Evolutionary conservation across 257 asterid species (phyloP).

Genomic region (Solanum bukasovii): DNA sequence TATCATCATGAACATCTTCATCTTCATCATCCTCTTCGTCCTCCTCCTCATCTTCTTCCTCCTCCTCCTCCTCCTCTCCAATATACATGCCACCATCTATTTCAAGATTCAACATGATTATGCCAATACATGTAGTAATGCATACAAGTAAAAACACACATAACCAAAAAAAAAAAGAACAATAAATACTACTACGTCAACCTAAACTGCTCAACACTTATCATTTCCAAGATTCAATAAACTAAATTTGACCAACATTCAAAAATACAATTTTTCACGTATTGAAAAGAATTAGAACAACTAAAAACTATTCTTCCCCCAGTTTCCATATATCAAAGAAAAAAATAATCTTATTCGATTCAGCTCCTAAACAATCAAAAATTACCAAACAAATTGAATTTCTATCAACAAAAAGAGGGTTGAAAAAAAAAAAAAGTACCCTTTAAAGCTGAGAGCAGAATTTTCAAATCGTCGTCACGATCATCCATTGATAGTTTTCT

Average conservation of each 20-base stretch:
- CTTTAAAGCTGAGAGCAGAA: slow-evolving; percentile 1
- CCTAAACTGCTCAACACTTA: neutral
- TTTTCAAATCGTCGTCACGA: slow-evolving; percentile 1
- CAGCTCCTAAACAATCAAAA: neutral
- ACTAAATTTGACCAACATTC: neutral
- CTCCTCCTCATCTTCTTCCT: slow-evolving; percentile 17
- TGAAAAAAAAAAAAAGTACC: neutral
- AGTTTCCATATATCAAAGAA: neutral
- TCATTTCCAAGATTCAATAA: neutral
- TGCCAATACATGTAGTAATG: neutral
- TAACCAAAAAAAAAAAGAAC: neutral
- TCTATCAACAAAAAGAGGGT: neutral
- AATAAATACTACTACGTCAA: neutral
- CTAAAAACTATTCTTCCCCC: neutral
- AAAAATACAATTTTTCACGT: neutral
- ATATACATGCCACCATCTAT: slow-evolving; percentile 17
- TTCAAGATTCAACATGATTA: neutral
- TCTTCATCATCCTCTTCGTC: neutral
- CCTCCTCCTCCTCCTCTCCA: slow-evolving; percentile 43
- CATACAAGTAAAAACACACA: neutral
- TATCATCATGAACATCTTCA: slow-evolving; percentile 10
- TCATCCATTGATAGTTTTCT: neutral
- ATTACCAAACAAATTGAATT: neutral
- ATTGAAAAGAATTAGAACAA: neutral
- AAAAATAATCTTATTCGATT: neutral